phyloP scores from a whole-genome alignment of 441 rosid genomes.

The Erodium trifolium region DNA sequence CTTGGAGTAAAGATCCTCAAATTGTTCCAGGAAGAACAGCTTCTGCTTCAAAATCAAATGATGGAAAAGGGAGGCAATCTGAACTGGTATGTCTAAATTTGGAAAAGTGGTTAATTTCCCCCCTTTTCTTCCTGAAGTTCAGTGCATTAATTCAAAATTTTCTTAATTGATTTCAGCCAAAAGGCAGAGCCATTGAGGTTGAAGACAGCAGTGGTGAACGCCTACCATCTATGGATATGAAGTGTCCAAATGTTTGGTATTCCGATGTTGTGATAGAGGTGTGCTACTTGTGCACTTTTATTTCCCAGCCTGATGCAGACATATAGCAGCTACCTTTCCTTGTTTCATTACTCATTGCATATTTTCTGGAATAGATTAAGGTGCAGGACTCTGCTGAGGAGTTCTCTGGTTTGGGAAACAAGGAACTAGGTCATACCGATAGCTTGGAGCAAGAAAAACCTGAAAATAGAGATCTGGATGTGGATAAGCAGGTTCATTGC shows the following conservation, averaged over 20 bases:
- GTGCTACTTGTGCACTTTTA: conserved; percentile 12
- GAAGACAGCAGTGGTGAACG: conserved; percentile 41
- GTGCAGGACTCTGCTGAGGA: conserved; percentile 38
- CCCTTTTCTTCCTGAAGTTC: conserved; percentile 1
- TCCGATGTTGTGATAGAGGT: conserved; percentile 73
- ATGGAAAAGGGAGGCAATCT: conserved; percentile 20
- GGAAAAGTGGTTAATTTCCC: neutral
- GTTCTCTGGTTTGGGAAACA: conserved; percentile 25
- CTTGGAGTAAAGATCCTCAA: neutral
- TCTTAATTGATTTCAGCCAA: conserved; percentile 27
- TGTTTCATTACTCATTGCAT: conserved; percentile 17
- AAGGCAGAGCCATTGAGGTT: conserved; percentile 62
- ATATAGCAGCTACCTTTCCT: conserved; percentile 9
- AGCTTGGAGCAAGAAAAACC: conserved; percentile 17
- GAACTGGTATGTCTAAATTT: conserved; percentile 23
- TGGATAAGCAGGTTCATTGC: conserved; percentile 10
- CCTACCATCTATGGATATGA: conserved; percentile 39
- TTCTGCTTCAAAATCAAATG: conserved; percentile 17
- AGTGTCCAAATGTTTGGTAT: conserved; percentile 32
- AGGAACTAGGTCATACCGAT: conserved; percentile 22
- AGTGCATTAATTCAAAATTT: neutral
- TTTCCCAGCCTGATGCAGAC: conserved; percentile 13
- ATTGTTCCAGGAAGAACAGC: too few species aligned
- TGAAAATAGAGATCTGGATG: conserved; percentile 20
- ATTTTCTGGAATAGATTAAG: conserved; percentile 34